Conservation (phyloP, 352 stramenopile genomes). For the Phytophthora agathidicida region DNA sequence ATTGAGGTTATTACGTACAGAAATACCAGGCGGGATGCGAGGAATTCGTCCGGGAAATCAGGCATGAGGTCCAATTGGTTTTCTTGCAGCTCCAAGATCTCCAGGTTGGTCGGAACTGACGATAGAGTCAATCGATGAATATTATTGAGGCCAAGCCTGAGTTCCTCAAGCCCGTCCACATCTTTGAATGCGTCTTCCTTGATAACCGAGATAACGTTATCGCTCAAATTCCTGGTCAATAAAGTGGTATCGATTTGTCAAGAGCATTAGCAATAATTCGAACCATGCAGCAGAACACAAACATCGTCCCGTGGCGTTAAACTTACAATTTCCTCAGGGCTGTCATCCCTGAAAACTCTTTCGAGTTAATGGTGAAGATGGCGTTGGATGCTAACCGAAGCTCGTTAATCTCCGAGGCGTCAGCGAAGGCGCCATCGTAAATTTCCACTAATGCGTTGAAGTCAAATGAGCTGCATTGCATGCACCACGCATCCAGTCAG, state of each 20-base stretch:
- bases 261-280: background rate
- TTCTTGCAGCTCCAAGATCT: constrained; percentile 51
- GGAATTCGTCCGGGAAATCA: constrained; percentile 38
- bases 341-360: constrained; percentile 60
- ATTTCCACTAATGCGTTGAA: constrained; percentile 69
- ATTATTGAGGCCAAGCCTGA: constrained; percentile 56
- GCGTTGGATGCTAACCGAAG: constrained; percentile 57
- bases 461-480: constrained; percentile 59
- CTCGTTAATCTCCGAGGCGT: constrained; percentile 50
- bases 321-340: constrained; percentile 58
- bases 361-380: constrained; percentile 67
- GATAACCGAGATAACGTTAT: constrained; percentile 78
- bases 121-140: constrained; percentile 51
- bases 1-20: constrained; percentile 40
- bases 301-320: background rate
- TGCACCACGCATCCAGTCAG: constrained; percentile 4
- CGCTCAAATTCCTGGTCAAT: constrained; percentile 58
- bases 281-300: background rate
- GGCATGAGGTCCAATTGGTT: constrained; percentile 67
- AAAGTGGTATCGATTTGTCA: background rate
- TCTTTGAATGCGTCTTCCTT: constrained; percentile 52
- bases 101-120: constrained; percentile 45
- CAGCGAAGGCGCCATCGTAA: constrained; percentile 46
- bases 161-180: constrained; percentile 44
- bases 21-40: constrained; percentile 40